A percentile compares a stretch with the other conserved stretches of the same genome.
Evolutionary conservation across 2,329 filamentous ascomycete species (phyloP).

Genomic region (Fusarium oligoseptatum): DNA sequence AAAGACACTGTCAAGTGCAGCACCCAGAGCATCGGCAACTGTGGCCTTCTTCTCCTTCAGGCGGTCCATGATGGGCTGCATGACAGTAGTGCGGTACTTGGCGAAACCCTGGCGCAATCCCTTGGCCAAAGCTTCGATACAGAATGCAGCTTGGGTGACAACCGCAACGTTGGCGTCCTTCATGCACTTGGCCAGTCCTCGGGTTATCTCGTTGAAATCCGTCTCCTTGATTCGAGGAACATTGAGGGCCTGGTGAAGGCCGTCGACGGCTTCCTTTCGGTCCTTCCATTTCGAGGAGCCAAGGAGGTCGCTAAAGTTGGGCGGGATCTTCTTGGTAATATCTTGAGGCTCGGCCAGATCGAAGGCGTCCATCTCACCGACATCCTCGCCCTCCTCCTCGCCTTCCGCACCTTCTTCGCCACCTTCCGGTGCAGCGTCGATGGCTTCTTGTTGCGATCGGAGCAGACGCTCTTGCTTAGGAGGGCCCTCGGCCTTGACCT

Average conservation of each 20-base stretch:
- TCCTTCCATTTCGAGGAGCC: slow-evolving; percentile 98
- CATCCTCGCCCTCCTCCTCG: slow-evolving; percentile 65
- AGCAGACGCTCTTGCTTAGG: slow-evolving; percentile 93
- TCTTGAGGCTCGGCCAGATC: slow-evolving; percentile 90
- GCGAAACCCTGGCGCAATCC: slow-evolving; percentile 83
- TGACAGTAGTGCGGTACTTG: slow-evolving; percentile 84
- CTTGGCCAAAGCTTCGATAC: slow-evolving; percentile 89
- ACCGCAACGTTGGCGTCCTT: slow-evolving; percentile 98
- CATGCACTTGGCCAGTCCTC: slow-evolving; percentile 93
- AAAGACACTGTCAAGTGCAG: slow-evolving; percentile 81
- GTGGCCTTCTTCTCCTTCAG: slow-evolving; percentile 96
- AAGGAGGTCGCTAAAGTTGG: slow-evolving; percentile 85
- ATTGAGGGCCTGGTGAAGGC: slow-evolving; percentile 80
- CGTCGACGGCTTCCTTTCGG: slow-evolving; percentile 92
- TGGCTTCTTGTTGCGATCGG: slow-evolving; percentile 87
- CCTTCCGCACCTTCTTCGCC: slow-evolving; percentile 70
- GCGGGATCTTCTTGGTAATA: slow-evolving; percentile 83
- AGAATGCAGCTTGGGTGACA: slow-evolving; percentile 92
- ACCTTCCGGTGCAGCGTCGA: slow-evolving; percentile 75
- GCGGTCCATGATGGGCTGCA: slow-evolving; percentile 92
- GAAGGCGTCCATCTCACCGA: slow-evolving; percentile 80
- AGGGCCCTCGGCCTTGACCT: slow-evolving; percentile 85
- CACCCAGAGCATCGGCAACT: slow-evolving; percentile 88
- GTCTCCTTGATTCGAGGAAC: slow-evolving; percentile 93
- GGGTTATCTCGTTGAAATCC: slow-evolving; percentile 86